phyloP scores from a whole-genome alignment of 129 eudicot species.

The Calendula officinalis region DNA sequence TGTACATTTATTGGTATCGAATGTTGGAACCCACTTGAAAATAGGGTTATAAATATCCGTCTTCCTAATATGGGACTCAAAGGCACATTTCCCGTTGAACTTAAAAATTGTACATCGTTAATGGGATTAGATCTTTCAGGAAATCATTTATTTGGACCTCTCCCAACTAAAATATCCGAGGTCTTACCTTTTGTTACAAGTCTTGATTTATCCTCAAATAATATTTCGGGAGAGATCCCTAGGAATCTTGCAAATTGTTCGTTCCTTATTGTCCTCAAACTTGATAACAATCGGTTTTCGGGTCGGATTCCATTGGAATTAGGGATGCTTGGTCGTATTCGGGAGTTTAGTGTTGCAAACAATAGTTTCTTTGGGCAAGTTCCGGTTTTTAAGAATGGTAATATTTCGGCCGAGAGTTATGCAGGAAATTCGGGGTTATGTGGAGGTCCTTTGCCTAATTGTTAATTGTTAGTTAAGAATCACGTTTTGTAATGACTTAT shows the following conservation, averaged over 20 bases:
- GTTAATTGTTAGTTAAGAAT: conserved; percentile 17
- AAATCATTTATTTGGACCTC: conserved; percentile 40
- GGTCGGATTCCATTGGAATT: conserved; percentile 51
- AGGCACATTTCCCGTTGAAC: conserved; percentile 53
- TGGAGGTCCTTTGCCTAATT: conserved; percentile 48
- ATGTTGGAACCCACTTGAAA: conserved; percentile 63
- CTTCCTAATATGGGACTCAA: conserved; percentile 46
- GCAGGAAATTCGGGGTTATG: conserved; percentile 61
- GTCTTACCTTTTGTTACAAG: conserved; percentile 32
- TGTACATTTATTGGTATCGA: conserved; percentile 57
- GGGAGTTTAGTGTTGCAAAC: conserved; percentile 38
- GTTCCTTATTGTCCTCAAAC: conserved; percentile 47
- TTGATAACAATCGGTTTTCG: conserved; percentile 46
- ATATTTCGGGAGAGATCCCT: conserved; percentile 51
- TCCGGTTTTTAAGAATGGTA: conserved; percentile 32
- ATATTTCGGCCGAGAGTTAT: conserved; percentile 31
- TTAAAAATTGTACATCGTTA: conserved; percentile 40
- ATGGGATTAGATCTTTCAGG: conserved; percentile 62
- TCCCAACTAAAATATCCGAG: conserved; percentile 43
- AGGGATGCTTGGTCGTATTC: background rate
- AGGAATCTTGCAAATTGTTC: conserved; percentile 45
- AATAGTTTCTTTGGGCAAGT: conserved; percentile 57
- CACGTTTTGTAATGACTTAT: no score
- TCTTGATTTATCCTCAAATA: conserved; percentile 68
- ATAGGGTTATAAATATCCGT: conserved; percentile 44